A percentile compares a stretch with the other conserved stretches of the same genome.
phyloP scores from a whole-genome alignment of 257 asterid genomes.

The Agastache rugosa region DNA sequence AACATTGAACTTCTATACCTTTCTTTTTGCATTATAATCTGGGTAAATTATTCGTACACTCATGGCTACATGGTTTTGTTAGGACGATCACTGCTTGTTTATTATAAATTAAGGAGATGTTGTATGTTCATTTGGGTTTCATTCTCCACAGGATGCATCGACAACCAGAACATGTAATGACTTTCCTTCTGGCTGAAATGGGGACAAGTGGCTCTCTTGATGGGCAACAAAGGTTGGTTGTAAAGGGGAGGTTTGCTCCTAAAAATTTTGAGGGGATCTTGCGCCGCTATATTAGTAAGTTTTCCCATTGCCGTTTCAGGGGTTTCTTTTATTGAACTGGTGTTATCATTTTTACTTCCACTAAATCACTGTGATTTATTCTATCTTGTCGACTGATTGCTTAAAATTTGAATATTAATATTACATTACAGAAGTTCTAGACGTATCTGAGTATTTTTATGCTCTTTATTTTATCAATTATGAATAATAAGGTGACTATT shows the following conservation, averaged over 20 bases:
- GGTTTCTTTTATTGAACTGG: not conserved
- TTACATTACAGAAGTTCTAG: not conserved
- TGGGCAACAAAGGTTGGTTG: constrained; percentile 90
- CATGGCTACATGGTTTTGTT: not conserved
- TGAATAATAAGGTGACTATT: not conserved
- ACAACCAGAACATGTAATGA: constrained; percentile 97
- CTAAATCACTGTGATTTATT: not conserved
- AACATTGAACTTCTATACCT: not conserved
- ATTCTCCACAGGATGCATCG: constrained; percentile 76
- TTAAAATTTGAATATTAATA: not conserved
- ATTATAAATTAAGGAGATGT: not conserved
- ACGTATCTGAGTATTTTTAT: not conserved
- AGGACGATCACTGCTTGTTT: not conserved
- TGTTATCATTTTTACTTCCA: not conserved
- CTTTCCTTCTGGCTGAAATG: constrained; percentile 95
- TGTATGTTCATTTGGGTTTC: constrained; percentile 1
- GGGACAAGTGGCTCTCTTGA: constrained; percentile 98
- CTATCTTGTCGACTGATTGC: not conserved
- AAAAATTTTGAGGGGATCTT: constrained; percentile 94
- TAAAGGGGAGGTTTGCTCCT: constrained; percentile 96
- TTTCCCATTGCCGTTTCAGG: not conserved
- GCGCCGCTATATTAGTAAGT: constrained; percentile 88
- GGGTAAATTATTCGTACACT: not conserved
- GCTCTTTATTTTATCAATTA: not conserved
- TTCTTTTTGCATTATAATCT: not conserved